Evolutionary conservation across 495 filamentous ascomycete genomes (phyloP), one percentile per base, ranked within the genome.

Genomic region (Halenospora varia): DNA sequence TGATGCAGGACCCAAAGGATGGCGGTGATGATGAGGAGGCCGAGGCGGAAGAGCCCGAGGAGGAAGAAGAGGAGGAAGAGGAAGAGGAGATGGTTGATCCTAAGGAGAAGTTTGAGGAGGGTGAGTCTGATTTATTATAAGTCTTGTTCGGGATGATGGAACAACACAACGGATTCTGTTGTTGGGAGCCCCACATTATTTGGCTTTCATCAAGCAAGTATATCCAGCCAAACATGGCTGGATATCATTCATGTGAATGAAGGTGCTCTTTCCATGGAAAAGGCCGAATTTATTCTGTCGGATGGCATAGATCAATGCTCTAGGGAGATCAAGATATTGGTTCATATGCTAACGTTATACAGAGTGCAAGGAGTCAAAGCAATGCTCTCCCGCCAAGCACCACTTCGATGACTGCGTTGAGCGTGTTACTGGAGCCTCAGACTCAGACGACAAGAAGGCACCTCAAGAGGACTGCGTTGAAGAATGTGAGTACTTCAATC

Each of bases 321-420:
- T n/a, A 48, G 1, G 8, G 19, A 2, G 20, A 41, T 15, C 20
- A 18, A 13, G 15, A 15, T 48, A 9, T 25, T 1, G 15, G 48
- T 40, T 3, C 9, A n/a, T 29, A 44, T 17, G 40, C 64, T 67
- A 53, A 67, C 48, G 19, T 25, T 18, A 29, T 49, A 60, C 73
- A 98, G 95, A 96, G 63, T 98, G 95, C 79, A 81, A 81, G 71
- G 80, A 89, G 68, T 89, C 91, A 56, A 82, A 88, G 68, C 76
- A 88, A 74, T 98, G 94, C 76, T 77, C 84, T 46, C 86, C 88
- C 25, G 81, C 82, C 63, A 98, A 97, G 83, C 92, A 97, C 82
- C 94, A 98, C 81, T 97, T 84, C 74, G 92, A 97, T 60, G 92
- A 96, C 75, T 98, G 94, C 71, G 89, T 90, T 65, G 92, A 96